Percentiles rank a stretch among this genome's conserved stretches.
These are phyloP conservation scores for Aspergillus uvarum DNA, from an alignment of 2,329 filamentous ascomycete genomes.

Conservation along the genomic window DNA sequence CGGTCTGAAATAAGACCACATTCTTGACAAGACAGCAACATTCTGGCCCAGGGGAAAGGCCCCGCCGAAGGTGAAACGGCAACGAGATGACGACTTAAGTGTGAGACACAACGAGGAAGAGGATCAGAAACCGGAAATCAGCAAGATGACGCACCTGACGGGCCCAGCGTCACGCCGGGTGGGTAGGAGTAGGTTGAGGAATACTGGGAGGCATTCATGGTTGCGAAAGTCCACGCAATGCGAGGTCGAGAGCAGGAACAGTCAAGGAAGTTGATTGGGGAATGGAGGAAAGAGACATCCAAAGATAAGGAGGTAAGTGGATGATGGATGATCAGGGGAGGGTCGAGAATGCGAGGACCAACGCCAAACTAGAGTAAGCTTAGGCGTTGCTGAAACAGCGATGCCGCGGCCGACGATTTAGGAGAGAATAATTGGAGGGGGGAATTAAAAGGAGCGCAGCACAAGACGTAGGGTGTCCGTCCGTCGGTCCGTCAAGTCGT, in stretches of 20 bases:
- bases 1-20: conserved; percentile 15
- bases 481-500: neutral
- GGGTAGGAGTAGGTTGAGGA: conserved; percentile 32
- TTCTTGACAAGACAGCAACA: conserved; percentile 11
- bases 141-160: conserved; percentile 34
- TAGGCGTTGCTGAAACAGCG: conserved; percentile 24
- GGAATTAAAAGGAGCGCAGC: conserved; percentile 11
- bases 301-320: conserved; percentile 15
- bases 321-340: conserved; percentile 5
- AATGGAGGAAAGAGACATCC: conserved; percentile 11
- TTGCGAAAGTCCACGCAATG: conserved; percentile 21
- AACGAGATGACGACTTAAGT: conserved; percentile 10
- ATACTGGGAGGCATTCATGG: conserved; percentile 32
- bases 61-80: conserved; percentile 23
- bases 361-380: conserved; percentile 10
- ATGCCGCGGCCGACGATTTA: conserved; percentile 21
- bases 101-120: conserved; percentile 4
- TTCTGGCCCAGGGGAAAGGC: conserved; percentile 13
- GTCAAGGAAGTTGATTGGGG: conserved; percentile 15
- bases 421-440: conserved; percentile 18
- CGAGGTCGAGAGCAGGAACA: conserved; percentile 14
- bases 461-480: conserved; percentile 5
- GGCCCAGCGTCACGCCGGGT: conserved; percentile 33
- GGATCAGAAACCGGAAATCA: conserved; percentile 12
- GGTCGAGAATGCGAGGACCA: conserved; percentile 6